Evolutionary conservation across 495 filamentous ascomycete species (phyloP).

Genomic region (Hypoxylon lenormandii): DNA sequence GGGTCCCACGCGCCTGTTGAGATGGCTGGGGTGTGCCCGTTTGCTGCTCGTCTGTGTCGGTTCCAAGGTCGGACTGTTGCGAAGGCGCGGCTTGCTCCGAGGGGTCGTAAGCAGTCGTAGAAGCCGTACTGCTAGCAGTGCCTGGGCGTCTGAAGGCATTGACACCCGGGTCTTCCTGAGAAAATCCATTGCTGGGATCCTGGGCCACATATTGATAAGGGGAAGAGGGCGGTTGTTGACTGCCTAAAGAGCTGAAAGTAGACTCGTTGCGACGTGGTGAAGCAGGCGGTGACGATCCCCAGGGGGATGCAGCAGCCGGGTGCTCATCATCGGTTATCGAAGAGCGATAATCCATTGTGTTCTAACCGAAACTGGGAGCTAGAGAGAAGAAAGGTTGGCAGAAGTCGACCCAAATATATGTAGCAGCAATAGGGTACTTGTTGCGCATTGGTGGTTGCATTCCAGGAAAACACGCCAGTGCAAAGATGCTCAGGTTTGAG

Average conservation of each 20-base stretch:
- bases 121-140: constrained; percentile 56
- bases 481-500: too few species aligned
- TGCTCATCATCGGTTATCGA: constrained; percentile 79
- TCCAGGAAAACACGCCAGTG: constrained; percentile 10
- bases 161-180: constrained; percentile 56
- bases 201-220: constrained; percentile 54
- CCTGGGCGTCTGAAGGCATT: constrained; percentile 55
- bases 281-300: constrained; percentile 72
- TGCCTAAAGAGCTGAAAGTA: constrained; percentile 62
- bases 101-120: constrained; percentile 42
- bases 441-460: constrained; percentile 30
- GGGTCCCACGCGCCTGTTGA: constrained; percentile 53
- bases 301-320: constrained; percentile 76
- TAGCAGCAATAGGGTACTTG: constrained; percentile 4
- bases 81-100: constrained; percentile 52
- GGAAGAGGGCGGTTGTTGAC: constrained; percentile 47
- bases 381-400: constrained; percentile 9
- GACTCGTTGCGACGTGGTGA: constrained; percentile 74
- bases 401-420: constrained; percentile 2
- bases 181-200: constrained; percentile 54
- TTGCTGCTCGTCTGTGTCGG: constrained; percentile 58
- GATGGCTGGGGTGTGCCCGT: constrained; percentile 60
- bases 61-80: constrained; percentile 47
- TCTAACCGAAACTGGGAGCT: not conserved
- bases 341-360: constrained; percentile 84